These are phyloP conservation scores for Hypoxylon intermedium DNA, from an alignment of 495 filamentous ascomycete genomes.

Conservation along the genomic window DNA sequence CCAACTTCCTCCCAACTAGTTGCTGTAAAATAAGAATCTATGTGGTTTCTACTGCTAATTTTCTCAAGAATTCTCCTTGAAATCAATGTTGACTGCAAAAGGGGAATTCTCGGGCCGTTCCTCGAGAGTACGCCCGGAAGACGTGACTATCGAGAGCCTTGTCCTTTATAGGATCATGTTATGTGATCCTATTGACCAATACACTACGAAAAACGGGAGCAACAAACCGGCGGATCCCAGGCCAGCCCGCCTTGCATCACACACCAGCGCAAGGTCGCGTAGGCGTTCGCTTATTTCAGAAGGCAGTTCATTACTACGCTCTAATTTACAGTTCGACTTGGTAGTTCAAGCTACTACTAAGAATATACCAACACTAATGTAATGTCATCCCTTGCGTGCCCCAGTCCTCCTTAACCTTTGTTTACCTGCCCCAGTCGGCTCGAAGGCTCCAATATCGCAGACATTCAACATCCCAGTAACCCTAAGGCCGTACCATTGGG, in stretches of 20 bases:
- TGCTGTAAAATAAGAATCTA: too few relatives aligned
- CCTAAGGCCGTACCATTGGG: conserved; percentile 25
- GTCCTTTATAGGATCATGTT: background rate
- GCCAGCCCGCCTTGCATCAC: conserved; percentile 1
- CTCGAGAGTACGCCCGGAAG: too few relatives aligned
- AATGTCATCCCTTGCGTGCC: conserved; percentile 19
- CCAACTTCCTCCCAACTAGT: too few relatives aligned
- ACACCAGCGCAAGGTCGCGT: conserved; percentile 1
- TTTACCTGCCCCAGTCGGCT: background rate
- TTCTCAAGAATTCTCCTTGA: too few relatives aligned
- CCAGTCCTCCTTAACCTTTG: conserved; percentile 2
- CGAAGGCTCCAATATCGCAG: conserved; percentile 11
- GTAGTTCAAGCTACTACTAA: background rate
- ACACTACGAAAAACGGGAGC: conserved; percentile 4
- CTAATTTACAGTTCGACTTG: conserved; percentile 2
- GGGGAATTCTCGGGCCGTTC: too few relatives aligned
- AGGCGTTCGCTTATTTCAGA: background rate
- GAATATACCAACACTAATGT: background rate
- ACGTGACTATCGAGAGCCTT: background rate
- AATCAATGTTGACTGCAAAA: too few relatives aligned
- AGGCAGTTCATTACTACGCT: background rate
- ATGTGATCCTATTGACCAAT: background rate
- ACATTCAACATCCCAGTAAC: background rate
- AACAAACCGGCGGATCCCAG: conserved; percentile 2
- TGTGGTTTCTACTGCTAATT: too few relatives aligned